A percentile compares a stretch with the other conserved stretches of the same genome.
These are phyloP conservation scores for Cystoisospora suis DNA, from an alignment of 169 alveolate genomes.

Conservation along the genomic window DNA sequence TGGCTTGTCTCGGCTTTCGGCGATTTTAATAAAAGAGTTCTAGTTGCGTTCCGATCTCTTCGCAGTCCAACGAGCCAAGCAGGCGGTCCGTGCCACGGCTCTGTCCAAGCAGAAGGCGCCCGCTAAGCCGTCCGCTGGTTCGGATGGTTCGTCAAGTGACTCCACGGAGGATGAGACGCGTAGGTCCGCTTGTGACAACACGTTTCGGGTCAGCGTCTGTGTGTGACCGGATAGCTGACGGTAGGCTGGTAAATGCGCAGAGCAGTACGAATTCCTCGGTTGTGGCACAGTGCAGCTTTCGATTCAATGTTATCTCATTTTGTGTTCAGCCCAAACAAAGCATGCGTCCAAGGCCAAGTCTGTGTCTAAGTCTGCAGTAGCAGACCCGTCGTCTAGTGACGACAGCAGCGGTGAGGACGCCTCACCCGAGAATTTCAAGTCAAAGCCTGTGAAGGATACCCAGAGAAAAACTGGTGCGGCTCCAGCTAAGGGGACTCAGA, in stretches of 20 bases:
- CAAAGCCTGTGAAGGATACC: not conserved
- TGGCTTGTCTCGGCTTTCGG: not conserved
- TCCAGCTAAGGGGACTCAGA: not conserved
- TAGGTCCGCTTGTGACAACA: not conserved
- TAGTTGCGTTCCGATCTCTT: not conserved
- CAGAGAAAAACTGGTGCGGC: slow-evolving; percentile 9
- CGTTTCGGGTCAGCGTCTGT: not conserved
- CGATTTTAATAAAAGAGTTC: not conserved
- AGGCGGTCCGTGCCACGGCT: slow-evolving; percentile 1
- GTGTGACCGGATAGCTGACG: not conserved
- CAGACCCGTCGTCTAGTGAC: not conserved
- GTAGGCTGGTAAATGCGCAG: not conserved
- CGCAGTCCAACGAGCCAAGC: not conserved
- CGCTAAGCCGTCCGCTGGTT: not conserved
- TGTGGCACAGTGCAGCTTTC: not conserved
- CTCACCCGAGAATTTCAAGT: not conserved
- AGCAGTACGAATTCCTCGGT: not conserved
- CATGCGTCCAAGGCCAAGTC: not conserved
- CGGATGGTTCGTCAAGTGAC: not conserved
- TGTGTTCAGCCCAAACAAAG: not conserved
- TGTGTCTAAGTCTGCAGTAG: not conserved
- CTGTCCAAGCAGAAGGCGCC: not conserved
- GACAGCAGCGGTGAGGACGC: slow-evolving; percentile 1
- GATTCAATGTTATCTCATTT: not conserved
- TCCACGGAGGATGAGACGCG: slow-evolving; percentile 28